Base-by-base conservation (phyloP, 768 basidiomycete species). In the Phaeotremella fagi region DNA sequence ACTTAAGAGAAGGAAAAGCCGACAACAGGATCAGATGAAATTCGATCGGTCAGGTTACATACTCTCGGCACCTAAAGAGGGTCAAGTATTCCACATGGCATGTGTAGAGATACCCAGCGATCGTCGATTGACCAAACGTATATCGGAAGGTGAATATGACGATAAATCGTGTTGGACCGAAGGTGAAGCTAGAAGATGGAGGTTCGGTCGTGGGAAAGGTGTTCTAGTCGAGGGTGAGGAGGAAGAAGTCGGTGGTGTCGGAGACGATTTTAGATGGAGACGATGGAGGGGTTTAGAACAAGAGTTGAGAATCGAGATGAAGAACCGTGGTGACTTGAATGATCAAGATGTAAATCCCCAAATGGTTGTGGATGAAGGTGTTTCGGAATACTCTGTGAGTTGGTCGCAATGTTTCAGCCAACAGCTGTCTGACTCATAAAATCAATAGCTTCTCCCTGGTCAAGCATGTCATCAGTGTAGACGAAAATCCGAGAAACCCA, bases 391-490 rank as follows among this genome's bases (percentile, higher is more conserved):
- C 45, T 61, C 60, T 7, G 65, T 67, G 28, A 63, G 63, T 55
- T 43, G 23, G 44, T 11, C 1, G 2, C 22, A 27, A 15, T 37
- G 20, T n/a, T 31, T n/a, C 22, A 20, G n/a, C n/a, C n/a, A n/a
- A n/a, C n/a, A n/a, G n/a, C n/a, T n/a, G n/a, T n/a, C n/a, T n/a
- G n/a, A n/a, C n/a, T n/a, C n/a, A n/a, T n/a, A n/a, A n/a, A n/a
- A n/a, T n/a, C n/a, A n/a, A 20, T 16, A 69, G 68, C 54, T 64
- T n/a, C 45, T 64, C 43, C 61, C 61, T 20, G 67, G 64, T n/a
- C 55, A 58, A 23, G 14, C 67, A 12, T 73, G 72, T 46, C 72
- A 73, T 55, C 72, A 74, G 28, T 74, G 72, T 49, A 46, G 63
- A 3, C 45, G 68, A 12, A 55, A 55, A 26, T 64, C 59, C 16